Conservation (phyloP, 2,329 filamentous ascomycete species). For the Tricladium varicosporioides region DNA sequence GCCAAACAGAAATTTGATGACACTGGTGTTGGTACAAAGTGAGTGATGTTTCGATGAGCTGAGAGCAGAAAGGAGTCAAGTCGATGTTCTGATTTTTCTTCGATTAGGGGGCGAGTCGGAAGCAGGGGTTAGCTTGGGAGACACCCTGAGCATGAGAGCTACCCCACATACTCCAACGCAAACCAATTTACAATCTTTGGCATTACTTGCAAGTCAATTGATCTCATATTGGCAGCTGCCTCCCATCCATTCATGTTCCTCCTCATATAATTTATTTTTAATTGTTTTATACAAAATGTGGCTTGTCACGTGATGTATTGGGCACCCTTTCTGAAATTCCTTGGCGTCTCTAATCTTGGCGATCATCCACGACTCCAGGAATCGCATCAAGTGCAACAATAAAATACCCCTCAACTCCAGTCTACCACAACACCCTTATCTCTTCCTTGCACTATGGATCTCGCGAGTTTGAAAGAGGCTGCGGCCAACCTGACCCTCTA, state of each 20-base stretch:
- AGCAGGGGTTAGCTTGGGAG: constrained; percentile 13
- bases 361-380: background rate
- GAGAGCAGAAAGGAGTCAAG: constrained; percentile 1
- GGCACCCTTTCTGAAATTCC: background rate
- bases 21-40: constrained; percentile 2
- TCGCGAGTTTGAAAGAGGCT: constrained; percentile 65
- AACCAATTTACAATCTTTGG: no score
- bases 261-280: no score
- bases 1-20: background rate
- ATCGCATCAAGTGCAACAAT: constrained; percentile 6
- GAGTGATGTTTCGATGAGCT: constrained; percentile 3
- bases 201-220: no score
- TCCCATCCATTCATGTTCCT: no score
- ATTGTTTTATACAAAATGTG: background rate
- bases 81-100: constrained; percentile 17
- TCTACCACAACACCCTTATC: background rate
- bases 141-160: background rate
- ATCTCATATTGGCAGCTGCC: no score
- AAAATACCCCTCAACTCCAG: constrained; percentile 7
- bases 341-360: background rate
- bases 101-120: constrained; percentile 6
- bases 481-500: constrained; percentile 72
- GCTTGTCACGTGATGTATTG: background rate
- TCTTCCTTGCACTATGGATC: constrained; percentile 53
- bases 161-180: no score